Conservation (phyloP, 2,329 filamentous ascomycete species). For the Diaporthe aspalathi region DNA sequence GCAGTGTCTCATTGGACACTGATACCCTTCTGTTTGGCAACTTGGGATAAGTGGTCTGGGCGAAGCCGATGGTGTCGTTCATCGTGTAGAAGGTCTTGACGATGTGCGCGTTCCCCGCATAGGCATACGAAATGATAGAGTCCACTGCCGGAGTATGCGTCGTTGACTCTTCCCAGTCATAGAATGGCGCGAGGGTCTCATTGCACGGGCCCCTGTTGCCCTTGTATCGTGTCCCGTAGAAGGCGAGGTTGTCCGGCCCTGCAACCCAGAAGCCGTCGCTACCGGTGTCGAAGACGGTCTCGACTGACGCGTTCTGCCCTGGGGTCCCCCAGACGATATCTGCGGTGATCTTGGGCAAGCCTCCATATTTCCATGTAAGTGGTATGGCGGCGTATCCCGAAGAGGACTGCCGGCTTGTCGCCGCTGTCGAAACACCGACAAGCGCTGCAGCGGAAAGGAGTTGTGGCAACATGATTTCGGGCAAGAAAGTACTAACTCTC, state of each 20-base stretch:
- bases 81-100: neutral
- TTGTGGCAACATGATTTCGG: neutral
- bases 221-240: constrained; percentile 3
- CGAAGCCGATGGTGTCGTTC: constrained; percentile 12
- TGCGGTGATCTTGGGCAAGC: constrained; percentile 21
- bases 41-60: constrained; percentile 1
- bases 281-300: constrained; percentile 11
- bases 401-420: neutral
- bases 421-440: neutral
- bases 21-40: neutral
- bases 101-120: neutral
- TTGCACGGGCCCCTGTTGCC: constrained; percentile 10
- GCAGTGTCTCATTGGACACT: constrained; percentile 3
- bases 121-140: neutral
- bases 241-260: constrained; percentile 7
- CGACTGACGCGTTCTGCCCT: constrained; percentile 10
- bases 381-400: constrained; percentile 3
- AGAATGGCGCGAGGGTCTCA: constrained; percentile 1
- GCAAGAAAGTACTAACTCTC: neutral
- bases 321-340: constrained; percentile 14
- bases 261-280: constrained; percentile 20
- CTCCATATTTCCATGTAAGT: constrained; percentile 16
- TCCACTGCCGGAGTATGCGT: neutral
- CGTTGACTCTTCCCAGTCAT: constrained; percentile 2
- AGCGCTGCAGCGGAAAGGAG: neutral